Evolutionary conservation across 1,284 basidiomycete species (phyloP), one percentile per base, ranked within the genome.

Genomic region (Nidula niveotomentosa): DNA sequence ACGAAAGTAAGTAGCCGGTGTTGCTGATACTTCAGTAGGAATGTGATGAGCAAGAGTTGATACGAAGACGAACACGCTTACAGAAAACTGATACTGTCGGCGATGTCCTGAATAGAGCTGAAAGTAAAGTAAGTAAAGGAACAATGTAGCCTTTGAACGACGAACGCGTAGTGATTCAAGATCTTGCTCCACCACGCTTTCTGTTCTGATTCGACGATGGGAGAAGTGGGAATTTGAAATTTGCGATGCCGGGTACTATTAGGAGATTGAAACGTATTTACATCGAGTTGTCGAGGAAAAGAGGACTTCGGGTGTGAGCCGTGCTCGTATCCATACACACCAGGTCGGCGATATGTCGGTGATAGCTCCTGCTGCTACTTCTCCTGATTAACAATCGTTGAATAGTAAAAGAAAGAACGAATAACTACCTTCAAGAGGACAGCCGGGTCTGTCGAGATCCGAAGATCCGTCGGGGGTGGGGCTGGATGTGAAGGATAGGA

Each of bases 101-200:
- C 65, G 46, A 90, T 82, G 55, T 78, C 76, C 56, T 78, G 69
- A 55, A 83, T 60, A 48, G 85, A 88, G 34, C 18, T 52, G 23
- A 30, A 33, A 37, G 36, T 23, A 47, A 17, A 37, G 57, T 23
- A 3, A 23, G 23, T 23, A 23, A 23, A 23, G 23, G 5, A 23
- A 3, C 23, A 2, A 23, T 23, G 5, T 23, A 23, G 23, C 3
- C 23, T 23, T 23, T 45, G 23, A 43, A 15, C 1, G 0, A 67
- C 73, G 62, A 53, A 76, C 77, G 66, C 53, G 64, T 86, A 86
- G 10, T 73, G 73, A 52, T 69, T 68, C 51, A 87, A 66, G 44
- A 91, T 79, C 54, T 70, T 73, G 58, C 84, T 80, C 87, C 88
- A 90, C 85, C 86, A 89, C 34, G 74, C 63, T 59, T 76, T 76